These are phyloP conservation scores for Phaseolus lunatus DNA, from an alignment of 306 rosid genomes.

Conservation along the genomic window DNA sequence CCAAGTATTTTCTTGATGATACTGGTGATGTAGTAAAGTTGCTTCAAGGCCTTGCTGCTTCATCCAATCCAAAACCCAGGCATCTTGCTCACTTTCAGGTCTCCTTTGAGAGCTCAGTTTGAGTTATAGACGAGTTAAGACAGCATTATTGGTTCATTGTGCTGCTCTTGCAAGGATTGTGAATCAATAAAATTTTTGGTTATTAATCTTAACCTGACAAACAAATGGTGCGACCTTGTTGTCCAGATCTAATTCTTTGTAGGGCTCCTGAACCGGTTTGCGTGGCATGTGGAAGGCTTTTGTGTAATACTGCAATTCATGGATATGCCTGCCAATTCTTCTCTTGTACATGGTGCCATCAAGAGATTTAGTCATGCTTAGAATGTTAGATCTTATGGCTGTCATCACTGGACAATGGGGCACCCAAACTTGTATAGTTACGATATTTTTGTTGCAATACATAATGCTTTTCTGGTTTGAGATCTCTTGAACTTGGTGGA, in stretches of 20 bases:
- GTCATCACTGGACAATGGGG: slow-evolving; percentile 46
- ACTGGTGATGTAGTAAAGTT: slow-evolving; percentile 66
- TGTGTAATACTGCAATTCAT: slow-evolving; percentile 42
- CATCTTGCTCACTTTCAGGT: slow-evolving; percentile 67
- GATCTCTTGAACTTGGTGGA: slow-evolving; percentile 16
- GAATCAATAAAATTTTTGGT: slow-evolving; percentile 47
- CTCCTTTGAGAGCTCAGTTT: slow-evolving; percentile 75
- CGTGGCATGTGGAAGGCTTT: slow-evolving; percentile 35
- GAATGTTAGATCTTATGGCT: slow-evolving; percentile 43
- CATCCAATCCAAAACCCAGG: slow-evolving; percentile 73
- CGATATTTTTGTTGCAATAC: slow-evolving; percentile 55
- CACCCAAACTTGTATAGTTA: slow-evolving; percentile 67
- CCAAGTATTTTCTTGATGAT: slow-evolving; percentile 82
- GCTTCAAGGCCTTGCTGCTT: slow-evolving; percentile 73
- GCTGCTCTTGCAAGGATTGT: slow-evolving; percentile 37
- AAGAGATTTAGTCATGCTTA: slow-evolving; percentile 42
- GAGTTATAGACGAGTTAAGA: slow-evolving; percentile 42
- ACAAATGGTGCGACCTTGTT: slow-evolving; percentile 37
- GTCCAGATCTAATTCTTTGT: slow-evolving; percentile 47
- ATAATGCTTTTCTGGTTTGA: slow-evolving; percentile 47
- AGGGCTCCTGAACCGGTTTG: slow-evolving; percentile 44
- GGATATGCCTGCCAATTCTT: slow-evolving; percentile 54
- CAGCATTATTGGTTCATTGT: slow-evolving; percentile 38
- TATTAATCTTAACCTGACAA: slow-evolving; percentile 44
- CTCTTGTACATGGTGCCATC: slow-evolving; percentile 65